A percentile compares a stretch with the other conserved stretches of the same genome.
phyloP scores from a whole-genome alignment of 805 yeast genomes.

The Kazachstania africana region DNA sequence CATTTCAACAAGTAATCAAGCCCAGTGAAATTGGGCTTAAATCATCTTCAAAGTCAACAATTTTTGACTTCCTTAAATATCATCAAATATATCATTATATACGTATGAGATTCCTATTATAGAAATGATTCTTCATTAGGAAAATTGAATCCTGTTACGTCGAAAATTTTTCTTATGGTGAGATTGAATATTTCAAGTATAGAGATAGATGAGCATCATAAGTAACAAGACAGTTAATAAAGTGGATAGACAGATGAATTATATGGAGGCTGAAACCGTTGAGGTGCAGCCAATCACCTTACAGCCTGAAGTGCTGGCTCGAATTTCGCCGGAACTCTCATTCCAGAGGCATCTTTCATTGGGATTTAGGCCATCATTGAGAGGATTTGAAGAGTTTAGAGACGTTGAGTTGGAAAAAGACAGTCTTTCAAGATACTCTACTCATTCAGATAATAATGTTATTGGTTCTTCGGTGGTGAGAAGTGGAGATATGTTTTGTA shows the following conservation, averaged over 20 bases:
- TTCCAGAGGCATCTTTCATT: slow-evolving; percentile 65
- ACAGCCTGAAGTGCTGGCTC: slow-evolving; percentile 71
- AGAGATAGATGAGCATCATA: neutral
- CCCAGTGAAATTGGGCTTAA: no score
- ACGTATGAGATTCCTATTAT: no score
- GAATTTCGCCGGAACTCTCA: slow-evolving; percentile 77
- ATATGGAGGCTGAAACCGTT: slow-evolving; percentile 7
- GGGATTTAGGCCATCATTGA: slow-evolving; percentile 65
- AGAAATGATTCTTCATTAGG: no score
- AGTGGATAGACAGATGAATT: slow-evolving; percentile 1
- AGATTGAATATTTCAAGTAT: neutral
- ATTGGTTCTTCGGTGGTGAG: slow-evolving; percentile 60
- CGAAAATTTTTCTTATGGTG: no score
- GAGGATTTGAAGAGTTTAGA: slow-evolving; percentile 64
- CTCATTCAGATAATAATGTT: slow-evolving; percentile 20
- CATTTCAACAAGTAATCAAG: no score
- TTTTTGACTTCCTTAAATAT: no score
- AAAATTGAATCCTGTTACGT: no score
- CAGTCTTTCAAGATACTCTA: slow-evolving; percentile 28
- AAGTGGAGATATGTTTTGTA: slow-evolving; percentile 60
- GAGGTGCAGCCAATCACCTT: slow-evolving; percentile 42
- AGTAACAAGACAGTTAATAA: neutral
- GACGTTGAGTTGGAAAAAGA: slow-evolving; percentile 36
- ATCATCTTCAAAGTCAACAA: no score
- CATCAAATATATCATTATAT: no score